Conservation (phyloP, 2,329 filamentous ascomycete genomes). For the Ophiocordyceps camponoti-floridani region DNA sequence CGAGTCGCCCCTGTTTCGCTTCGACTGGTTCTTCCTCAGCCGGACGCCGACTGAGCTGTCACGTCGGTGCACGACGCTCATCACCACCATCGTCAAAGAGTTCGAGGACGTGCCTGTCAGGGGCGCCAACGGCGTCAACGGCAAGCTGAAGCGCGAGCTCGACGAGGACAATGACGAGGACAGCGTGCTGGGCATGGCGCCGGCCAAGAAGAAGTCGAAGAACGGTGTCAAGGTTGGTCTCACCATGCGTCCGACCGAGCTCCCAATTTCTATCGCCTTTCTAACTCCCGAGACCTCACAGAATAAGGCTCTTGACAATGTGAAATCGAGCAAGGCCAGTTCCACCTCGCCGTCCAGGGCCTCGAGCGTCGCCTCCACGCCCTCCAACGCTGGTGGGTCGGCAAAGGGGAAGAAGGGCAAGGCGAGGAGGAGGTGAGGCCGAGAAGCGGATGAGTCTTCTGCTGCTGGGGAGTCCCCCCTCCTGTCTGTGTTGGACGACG, state of each 20-base stretch:
- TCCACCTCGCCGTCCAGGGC: constrained; percentile 68
- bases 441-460: neutral
- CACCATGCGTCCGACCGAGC: neutral
- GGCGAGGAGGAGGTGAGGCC: constrained; percentile 10
- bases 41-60: constrained; percentile 85
- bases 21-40: constrained; percentile 98
- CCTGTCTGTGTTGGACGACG: neutral
- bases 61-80: constrained; percentile 78
- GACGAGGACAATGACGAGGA: constrained; percentile 77
- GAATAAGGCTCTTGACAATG: constrained; percentile 86
- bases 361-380: constrained; percentile 69
- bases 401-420: constrained; percentile 28
- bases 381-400: constrained; percentile 31
- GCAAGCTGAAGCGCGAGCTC: constrained; percentile 53
- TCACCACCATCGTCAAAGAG: constrained; percentile 88
- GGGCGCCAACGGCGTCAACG: constrained; percentile 41
- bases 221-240: constrained; percentile 63
- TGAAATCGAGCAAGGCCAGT: constrained; percentile 65
- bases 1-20: constrained; percentile 85
- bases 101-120: constrained; percentile 54
- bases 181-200: constrained; percentile 58
- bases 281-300: constrained; percentile 22
- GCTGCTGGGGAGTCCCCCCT: too few species aligned
- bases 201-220: constrained; percentile 91
- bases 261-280: neutral